A percentile compares a stretch with the other conserved stretches of the same genome.
These are phyloP conservation scores for Triticum dicoccoides DNA, from an alignment of 176 grass and related monocot species.

Conservation along the genomic window DNA sequence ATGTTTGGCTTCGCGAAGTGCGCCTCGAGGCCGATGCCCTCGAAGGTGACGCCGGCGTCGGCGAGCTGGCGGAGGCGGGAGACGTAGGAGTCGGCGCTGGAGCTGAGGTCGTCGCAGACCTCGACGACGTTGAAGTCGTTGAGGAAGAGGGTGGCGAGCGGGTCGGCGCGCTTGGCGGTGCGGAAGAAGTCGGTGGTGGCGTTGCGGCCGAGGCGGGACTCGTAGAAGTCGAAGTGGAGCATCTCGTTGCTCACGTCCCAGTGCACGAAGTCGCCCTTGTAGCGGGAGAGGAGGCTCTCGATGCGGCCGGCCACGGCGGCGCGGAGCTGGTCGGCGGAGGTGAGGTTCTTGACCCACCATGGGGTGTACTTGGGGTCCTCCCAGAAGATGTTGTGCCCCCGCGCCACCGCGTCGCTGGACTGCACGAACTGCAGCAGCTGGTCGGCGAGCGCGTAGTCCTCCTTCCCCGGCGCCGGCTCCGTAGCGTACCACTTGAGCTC, in stretches of 20 bases:
- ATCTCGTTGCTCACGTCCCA: constrained; percentile 99
- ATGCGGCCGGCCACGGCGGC: constrained; percentile 60
- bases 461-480: constrained; percentile 59
- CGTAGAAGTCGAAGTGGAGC: constrained; percentile 94
- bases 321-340: constrained; percentile 39
- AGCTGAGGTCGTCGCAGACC: constrained; percentile 72
- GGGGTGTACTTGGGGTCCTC: constrained; percentile 78
- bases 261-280: constrained; percentile 87
- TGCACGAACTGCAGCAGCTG: constrained; percentile 62
- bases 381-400: constrained; percentile 99
- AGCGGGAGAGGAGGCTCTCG: constrained; percentile 63
- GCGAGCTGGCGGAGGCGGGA: constrained; percentile 53
- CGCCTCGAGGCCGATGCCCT: constrained; percentile 79
- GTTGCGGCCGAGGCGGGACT: constrained; percentile 62
- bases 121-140: constrained; percentile 92
- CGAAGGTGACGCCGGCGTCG: constrained; percentile 51
- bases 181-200: constrained; percentile 69
- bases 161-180: constrained; percentile 62
- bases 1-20: constrained; percentile 78
- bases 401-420: constrained; percentile 47
- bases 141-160: constrained; percentile 88
- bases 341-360: constrained; percentile 74
- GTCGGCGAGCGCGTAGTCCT: constrained; percentile 61
- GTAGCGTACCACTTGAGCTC: constrained; percentile 98
- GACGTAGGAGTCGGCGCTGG: constrained; percentile 73